phyloP scores from a whole-genome alignment of 2,329 filamentous ascomycete genomes.

The Cladosporium halotolerans region DNA sequence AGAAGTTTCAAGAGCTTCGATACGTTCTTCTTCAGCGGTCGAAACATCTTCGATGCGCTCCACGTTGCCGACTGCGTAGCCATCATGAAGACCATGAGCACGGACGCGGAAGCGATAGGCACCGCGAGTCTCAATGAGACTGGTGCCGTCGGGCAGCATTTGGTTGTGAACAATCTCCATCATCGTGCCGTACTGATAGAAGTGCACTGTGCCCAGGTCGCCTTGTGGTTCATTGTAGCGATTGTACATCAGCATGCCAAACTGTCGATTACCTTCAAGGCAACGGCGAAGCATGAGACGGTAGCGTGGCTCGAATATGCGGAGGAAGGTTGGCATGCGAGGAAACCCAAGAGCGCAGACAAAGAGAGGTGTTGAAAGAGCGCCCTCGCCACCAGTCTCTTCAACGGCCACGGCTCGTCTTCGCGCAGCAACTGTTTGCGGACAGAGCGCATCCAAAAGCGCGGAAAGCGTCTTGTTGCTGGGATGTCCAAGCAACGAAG shows the following conservation, averaged over 20 bases:
- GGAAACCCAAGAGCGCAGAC: conserved; percentile 79
- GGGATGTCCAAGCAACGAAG: conserved; percentile 44
- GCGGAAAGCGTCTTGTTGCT: conserved; percentile 58
- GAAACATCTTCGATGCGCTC: conserved; percentile 78
- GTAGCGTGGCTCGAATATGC: conserved; percentile 90
- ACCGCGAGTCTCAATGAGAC: conserved; percentile 71
- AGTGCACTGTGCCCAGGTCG: conserved; percentile 48
- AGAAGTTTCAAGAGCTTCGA: conserved; percentile 63
- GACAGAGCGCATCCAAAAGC: conserved; percentile 64
- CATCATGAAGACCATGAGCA: conserved; percentile 60
- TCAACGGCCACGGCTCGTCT: conserved; percentile 52
- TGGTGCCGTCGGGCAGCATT: conserved; percentile 71
- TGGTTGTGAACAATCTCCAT: conserved; percentile 70
- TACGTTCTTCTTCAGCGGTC: conserved; percentile 68
- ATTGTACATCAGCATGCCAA: conserved; percentile 79
- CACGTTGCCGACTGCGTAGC: conserved; percentile 69
- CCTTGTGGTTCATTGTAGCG: conserved; percentile 47
- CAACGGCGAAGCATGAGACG: conserved; percentile 80
- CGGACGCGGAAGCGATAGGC: conserved; percentile 69
- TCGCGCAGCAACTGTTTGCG: conserved; percentile 56
- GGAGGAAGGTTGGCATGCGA: conserved; percentile 74
- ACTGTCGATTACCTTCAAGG: conserved; percentile 65
- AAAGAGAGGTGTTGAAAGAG: conserved; percentile 65
- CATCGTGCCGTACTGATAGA: conserved; percentile 70
- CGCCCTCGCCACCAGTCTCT: conserved; percentile 49